Evolutionary conservation across 192 early-diverging fungal genomes (phyloP), one percentile per base, ranked within the genome.

Genomic region (Coemansia sp.): DNA sequence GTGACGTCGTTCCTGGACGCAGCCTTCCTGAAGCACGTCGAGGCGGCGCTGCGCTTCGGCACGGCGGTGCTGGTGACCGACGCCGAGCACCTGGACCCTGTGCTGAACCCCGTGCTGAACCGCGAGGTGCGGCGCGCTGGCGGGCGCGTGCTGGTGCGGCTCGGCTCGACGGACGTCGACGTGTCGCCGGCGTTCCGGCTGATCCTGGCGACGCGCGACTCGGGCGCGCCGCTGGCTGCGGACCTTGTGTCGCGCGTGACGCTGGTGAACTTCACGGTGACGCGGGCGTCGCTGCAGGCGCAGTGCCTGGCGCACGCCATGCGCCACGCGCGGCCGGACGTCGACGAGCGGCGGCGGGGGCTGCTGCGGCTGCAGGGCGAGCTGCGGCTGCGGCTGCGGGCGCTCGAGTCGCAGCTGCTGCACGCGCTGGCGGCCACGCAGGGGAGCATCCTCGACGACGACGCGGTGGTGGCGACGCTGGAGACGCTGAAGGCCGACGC

Each of bases 201-300:
- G 26, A 97, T 96, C 86, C 74, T 99, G 71, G 86, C 95, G 6
- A 99, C 97, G 3, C 89, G 96, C 67, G 95, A 99, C 73, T 93
- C 98, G 14, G 91, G 93, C 3, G 92, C 96, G 38, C 82, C 86
- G 75, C 98, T 99, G 86, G 85, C 93, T n/a, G 96, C 98, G 1
- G 98, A 99, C 72, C 89, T 99, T 17, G 96, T 92, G 86, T 92
- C 90, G 70, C 92, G 98, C 46, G 96, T 98, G 4, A 99, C 98
- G 2, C 97, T 99, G 85, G 96, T 99, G 50, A 99, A 99, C 89
- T 99, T 99, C 72, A 96, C 97, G 1, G 93, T 99, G 17, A 99
- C 98, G 16, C 90, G 95, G 28, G 90, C 91, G 42, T 95, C 94
- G 82, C 84, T 99, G 64, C 96, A 98, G 80, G 94, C 92, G 67